These are phyloP conservation scores for Suillus variegatus DNA, from an alignment of 768 basidiomycete species.

Conservation along the genomic window DNA sequence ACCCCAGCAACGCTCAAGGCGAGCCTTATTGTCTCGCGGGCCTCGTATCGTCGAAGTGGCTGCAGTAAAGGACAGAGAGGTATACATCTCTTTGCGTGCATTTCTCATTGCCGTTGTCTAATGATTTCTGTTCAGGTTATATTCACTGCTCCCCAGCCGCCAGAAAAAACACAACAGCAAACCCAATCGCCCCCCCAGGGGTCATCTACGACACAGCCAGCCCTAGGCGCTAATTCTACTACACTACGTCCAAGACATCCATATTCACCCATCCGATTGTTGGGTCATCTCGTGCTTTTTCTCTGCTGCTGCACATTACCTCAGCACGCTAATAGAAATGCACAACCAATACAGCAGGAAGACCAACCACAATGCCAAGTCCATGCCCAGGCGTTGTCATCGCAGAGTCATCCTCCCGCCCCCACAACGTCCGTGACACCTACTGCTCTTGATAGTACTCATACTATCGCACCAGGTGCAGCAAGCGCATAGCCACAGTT, in stretches of 20 bases:
- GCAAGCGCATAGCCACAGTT: too few species aligned
- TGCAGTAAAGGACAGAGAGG: not conserved
- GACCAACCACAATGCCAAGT: not conserved
- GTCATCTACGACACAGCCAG: not conserved
- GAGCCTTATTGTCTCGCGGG: not conserved
- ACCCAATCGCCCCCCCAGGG: not conserved
- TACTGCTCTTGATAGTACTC: too few species aligned
- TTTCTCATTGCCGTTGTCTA: not conserved
- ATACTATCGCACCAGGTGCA: not conserved
- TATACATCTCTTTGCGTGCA: not conserved
- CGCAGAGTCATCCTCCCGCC: not conserved
- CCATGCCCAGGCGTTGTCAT: not conserved
- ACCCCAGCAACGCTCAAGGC: not conserved
- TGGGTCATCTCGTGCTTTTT: not conserved
- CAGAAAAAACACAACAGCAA: not conserved
- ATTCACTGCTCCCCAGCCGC: not conserved
- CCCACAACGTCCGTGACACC: not conserved
- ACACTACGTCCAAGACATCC: not conserved
- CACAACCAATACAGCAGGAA: not conserved
- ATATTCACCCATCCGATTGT: not conserved
- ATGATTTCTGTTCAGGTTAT: not conserved
- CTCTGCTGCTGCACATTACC: not conserved
- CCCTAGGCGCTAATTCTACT: not conserved
- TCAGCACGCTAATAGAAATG: not conserved
- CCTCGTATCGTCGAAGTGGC: not conserved